Base-by-base conservation (phyloP, 768 basidiomycete genomes). In the Mycena haematopus region DNA sequence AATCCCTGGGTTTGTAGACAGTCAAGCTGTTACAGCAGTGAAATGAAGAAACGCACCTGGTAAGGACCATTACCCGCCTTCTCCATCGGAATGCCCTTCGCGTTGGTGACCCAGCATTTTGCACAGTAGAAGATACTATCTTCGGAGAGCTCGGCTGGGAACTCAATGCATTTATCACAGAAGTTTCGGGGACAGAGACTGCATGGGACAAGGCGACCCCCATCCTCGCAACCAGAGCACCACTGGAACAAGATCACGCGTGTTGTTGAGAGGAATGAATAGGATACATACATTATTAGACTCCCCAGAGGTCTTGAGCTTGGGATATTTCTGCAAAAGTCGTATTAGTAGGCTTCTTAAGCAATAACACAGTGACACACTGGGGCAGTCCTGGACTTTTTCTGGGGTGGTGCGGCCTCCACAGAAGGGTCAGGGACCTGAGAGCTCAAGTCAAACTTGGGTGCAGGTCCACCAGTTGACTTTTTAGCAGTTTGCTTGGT, bases 191-290 rank as follows among this genome's bases (percentile, higher is more conserved):
- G n/a, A 22, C 54, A 56, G n/a, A 45, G 8, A 5, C 11, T 11
- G 21, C 54, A 56, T 1, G 14, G 9, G 21, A 17, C 0, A 6
- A 56, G 21, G 13, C 4, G 8, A 6, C 55, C 55, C 11, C 45
- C 44, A 13, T 56, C 44, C 14, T 56, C 45, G 31, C 55, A 56
- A 7, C 55, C 55, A 0, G 21, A 8, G 33, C 55, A 56, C 45
- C 44, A 56, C 44, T 47, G 25, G 8, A 17, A 50, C 29, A 5
- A 31, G 9, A 9, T 31, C 29, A 31, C 29, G 29, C 29, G 29
- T 31, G 29, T 31, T 31, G 9, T 31, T 31, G 29, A 31, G 9
- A 9, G 29, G n/a, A n/a, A n/a, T 31, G 29, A 31, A 5, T 31
- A 31, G 29, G 9, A 31, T 9, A 31, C 29, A 31, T 31, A 31